Percentiles rank a stretch among this genome's conserved stretches.
phyloP scores from a whole-genome alignment of 768 basidiomycete genomes.

The Trametes villosa region DNA sequence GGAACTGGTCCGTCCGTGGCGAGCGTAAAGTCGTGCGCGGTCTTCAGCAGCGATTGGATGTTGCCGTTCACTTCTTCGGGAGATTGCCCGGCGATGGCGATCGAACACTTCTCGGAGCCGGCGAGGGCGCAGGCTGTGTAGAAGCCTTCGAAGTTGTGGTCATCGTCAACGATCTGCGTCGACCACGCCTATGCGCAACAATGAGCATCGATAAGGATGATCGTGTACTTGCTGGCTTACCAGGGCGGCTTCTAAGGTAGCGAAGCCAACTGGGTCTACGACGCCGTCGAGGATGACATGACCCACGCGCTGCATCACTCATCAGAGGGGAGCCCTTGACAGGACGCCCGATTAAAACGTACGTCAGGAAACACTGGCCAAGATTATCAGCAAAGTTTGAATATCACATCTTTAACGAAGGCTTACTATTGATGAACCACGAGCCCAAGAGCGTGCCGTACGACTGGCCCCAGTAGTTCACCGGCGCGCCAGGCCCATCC shows the following conservation, averaged over 20 bases:
- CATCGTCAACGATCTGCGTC: neutral
- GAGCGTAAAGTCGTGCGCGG: neutral
- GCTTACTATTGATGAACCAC: conserved; percentile 21
- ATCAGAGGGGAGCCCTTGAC: neutral
- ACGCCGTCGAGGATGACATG: conserved; percentile 17
- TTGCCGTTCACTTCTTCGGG: neutral
- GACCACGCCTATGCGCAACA: neutral
- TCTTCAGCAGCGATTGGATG: neutral
- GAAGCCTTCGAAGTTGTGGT: conserved; percentile 13
- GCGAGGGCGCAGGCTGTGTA: conserved; percentile 17
- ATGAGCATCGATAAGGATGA: neutral
- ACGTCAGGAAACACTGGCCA: conserved; percentile 19
- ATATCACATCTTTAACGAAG: neutral
- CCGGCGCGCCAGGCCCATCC: conserved; percentile 10
- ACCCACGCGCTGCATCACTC: conserved; percentile 6
- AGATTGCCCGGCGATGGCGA: conserved; percentile 2
- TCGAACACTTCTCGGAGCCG: conserved; percentile 7
- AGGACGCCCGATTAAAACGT: neutral
- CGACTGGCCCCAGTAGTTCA: conserved; percentile 17
- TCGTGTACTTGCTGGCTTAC: neutral
- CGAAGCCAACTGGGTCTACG: conserved; percentile 1
- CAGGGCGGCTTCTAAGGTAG: neutral
- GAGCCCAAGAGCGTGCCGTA: conserved; percentile 16
- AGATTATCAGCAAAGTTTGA: neutral
- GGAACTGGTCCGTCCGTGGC: neutral